Evolutionary conservation across 2,329 filamentous ascomycete species (phyloP).

Genomic region (Rutstroemia sp.): DNA sequence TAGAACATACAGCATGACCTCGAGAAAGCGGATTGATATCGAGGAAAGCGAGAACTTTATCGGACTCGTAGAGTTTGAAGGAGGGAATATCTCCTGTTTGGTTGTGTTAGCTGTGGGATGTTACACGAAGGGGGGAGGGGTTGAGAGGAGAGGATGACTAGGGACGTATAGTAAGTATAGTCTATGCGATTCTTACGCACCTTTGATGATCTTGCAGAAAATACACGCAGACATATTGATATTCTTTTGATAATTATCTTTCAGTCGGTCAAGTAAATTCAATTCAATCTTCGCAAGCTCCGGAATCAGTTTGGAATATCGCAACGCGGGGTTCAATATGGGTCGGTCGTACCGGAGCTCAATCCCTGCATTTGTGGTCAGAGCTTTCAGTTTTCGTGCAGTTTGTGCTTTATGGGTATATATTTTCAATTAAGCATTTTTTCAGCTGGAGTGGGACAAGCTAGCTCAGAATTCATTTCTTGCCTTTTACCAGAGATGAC

Average conservation of each 20-base stretch:
- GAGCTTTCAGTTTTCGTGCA: not conserved
- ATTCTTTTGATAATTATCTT: no score
- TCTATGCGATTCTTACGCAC: constrained; percentile 31
- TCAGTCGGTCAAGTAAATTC: no score
- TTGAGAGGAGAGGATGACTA: not conserved
- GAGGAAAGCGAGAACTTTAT: constrained; percentile 90
- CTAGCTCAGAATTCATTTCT: constrained; percentile 33
- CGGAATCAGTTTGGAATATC: no score
- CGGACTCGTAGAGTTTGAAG: constrained; percentile 92
- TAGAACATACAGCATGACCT: constrained; percentile 71
- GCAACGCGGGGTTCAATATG: not conserved
- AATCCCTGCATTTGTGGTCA: not conserved
- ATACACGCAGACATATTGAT: constrained; percentile 63
- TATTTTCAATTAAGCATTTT: constrained; percentile 10
- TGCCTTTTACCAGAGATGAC: constrained; percentile 35
- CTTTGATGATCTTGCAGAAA: constrained; percentile 98
- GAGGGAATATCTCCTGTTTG: constrained; percentile 81
- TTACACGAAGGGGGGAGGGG: not conserved
- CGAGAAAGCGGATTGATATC: constrained; percentile 86
- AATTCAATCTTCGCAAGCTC: no score
- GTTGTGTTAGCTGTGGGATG: constrained; percentile 5
- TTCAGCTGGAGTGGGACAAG: constrained; percentile 29
- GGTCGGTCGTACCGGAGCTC: not conserved
- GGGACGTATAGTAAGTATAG: no score
- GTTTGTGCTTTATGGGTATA: not conserved